A percentile compares a stretch with the other conserved stretches of the same genome.
Conservation (phyloP, 2,329 filamentous ascomycete species). For the Diaporthe sp. region DNA sequence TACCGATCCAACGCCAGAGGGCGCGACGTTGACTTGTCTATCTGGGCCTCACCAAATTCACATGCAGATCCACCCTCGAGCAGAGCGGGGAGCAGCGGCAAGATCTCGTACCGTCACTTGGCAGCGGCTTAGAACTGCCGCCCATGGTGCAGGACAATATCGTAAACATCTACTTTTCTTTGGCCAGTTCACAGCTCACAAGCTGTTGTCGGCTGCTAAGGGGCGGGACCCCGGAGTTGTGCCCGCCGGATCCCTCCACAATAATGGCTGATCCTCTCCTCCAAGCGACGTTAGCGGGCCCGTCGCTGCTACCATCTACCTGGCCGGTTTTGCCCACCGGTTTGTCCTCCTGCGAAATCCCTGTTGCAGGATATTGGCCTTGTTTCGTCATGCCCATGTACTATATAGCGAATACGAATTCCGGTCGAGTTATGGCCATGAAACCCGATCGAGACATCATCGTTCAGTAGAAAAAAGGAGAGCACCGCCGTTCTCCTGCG, state of each 20-base stretch:
- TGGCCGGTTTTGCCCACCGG: not conserved
- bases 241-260: not conserved
- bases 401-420: slow-evolving; percentile 5
- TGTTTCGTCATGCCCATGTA: slow-evolving; percentile 4
- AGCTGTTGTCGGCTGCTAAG: not conserved
- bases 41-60: not conserved
- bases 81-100: not conserved
- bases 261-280: slow-evolving; percentile 7
- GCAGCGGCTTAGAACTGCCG: not conserved
- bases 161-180: not conserved
- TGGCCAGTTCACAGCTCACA: not conserved
- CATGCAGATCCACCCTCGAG: not conserved
- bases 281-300: not conserved
- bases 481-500: not conserved
- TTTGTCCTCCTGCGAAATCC: not conserved
- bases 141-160: not conserved
- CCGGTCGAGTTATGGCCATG: not conserved
- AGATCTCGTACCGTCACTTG: slow-evolving; percentile 4
- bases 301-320: not conserved
- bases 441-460: slow-evolving; percentile 11
- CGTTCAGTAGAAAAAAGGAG: not conserved
- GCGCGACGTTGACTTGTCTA: not conserved
- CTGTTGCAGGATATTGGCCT: slow-evolving; percentile 4
- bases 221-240: not conserved
- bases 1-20: too few species aligned